Conservation (phyloP, 257 asterid genomes). For the Henckelia pumila region DNA sequence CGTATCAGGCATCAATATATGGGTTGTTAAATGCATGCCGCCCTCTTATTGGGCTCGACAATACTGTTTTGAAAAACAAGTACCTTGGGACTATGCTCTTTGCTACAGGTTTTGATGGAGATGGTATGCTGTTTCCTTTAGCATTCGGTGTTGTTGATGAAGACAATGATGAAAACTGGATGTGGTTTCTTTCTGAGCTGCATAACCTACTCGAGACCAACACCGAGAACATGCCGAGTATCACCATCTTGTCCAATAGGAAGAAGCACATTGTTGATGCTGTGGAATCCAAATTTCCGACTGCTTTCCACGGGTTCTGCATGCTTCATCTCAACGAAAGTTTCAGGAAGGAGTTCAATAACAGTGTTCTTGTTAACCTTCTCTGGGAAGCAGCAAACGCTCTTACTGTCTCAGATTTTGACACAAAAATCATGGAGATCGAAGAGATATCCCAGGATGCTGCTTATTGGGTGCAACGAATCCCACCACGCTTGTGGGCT, state of each 20-base stretch:
- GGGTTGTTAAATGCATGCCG: constrained; percentile 68
- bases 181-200: constrained; percentile 70
- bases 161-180: constrained; percentile 65
- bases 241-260: constrained; percentile 62
- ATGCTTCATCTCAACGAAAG: constrained; percentile 60
- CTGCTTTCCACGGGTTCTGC: constrained; percentile 76
- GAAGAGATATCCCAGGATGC: constrained; percentile 59
- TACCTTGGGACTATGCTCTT: constrained; percentile 62
- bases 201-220: constrained; percentile 58
- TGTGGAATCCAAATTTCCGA: constrained; percentile 62
- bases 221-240: constrained; percentile 71
- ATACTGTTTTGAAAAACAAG: constrained; percentile 51
- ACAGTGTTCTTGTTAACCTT: constrained; percentile 47
- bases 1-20: constrained; percentile 62
- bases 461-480: constrained; percentile 45
- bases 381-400: constrained; percentile 72
- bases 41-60: constrained; percentile 61
- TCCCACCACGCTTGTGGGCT: constrained; percentile 67
- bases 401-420: constrained; percentile 42
- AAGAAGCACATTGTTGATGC: constrained; percentile 54
- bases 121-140: constrained; percentile 59
- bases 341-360: constrained; percentile 62
- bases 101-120: constrained; percentile 77
- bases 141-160: constrained; percentile 77
- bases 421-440: constrained; percentile 42